phyloP scores from a whole-genome alignment of 2,329 filamentous ascomycete species.

The Aschersonia sp. region DNA sequence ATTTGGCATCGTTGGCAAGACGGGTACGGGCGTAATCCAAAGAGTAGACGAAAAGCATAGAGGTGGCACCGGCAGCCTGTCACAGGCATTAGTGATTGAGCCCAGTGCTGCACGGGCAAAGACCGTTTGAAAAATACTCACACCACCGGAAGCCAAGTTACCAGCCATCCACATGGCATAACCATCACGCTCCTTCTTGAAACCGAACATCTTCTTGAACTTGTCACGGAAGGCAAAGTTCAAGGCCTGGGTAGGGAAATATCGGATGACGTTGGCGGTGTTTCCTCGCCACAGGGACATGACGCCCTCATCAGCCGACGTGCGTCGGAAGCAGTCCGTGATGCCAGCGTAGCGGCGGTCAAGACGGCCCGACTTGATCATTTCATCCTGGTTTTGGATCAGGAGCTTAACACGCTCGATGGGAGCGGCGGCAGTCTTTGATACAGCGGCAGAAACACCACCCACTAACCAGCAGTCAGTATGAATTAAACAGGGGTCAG shows the following conservation, averaged over 20 bases:
- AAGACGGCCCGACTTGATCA: slow-evolving; percentile 97
- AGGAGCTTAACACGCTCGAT: slow-evolving; percentile 99
- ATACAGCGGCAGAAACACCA: slow-evolving; percentile 99
- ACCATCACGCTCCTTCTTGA: slow-evolving; percentile 99
- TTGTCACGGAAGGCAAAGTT: slow-evolving; percentile 99
- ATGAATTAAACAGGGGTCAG: background rate
- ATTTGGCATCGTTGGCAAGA: slow-evolving; percentile 99
- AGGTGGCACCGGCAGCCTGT: slow-evolving; percentile 94
- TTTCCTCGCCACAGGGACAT: slow-evolving; percentile 98
- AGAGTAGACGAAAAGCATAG: slow-evolving; percentile 99
- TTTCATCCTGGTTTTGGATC: slow-evolving; percentile 99
- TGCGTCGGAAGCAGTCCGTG: slow-evolving; percentile 87
- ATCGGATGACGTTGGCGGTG: slow-evolving; percentile 99
- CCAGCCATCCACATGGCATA: slow-evolving; percentile 98
- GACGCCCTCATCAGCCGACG: slow-evolving; percentile 79
- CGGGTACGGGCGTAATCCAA: slow-evolving; percentile 99
- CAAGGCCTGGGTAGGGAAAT: slow-evolving; percentile 99
- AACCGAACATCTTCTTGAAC: slow-evolving; percentile 99
- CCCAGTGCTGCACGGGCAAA: background rate
- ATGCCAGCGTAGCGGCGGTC: slow-evolving; percentile 95
- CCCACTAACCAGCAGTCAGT: slow-evolving; percentile 52
- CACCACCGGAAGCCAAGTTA: slow-evolving; percentile 99
- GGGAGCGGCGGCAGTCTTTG: slow-evolving; percentile 98
- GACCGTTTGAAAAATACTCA: slow-evolving; percentile 33
- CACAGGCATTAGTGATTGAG: background rate